Percentiles rank a stretch among this genome's conserved stretches.
Evolutionary conservation across 805 yeast species (phyloP).

Genomic region (Sungouiella thailandica): DNA sequence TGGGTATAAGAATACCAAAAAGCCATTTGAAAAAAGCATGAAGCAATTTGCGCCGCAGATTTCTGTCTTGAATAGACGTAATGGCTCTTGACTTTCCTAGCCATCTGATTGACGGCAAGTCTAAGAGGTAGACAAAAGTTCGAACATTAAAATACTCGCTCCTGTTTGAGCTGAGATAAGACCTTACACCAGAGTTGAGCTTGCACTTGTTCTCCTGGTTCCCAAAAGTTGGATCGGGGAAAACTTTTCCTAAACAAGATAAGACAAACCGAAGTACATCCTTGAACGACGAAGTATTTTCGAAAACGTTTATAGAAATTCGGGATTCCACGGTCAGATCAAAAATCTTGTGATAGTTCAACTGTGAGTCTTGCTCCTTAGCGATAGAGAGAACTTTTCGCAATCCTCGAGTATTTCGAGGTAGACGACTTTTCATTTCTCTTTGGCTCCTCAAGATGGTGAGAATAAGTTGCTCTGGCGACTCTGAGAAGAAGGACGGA

Average conservation of each 20-base stretch:
- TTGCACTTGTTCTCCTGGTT: constrained; percentile 40
- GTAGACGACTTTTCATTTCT: no score
- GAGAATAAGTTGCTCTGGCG: no score
- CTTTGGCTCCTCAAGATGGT: no score
- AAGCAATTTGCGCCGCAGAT: constrained; percentile 32
- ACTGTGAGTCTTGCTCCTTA: constrained; percentile 25
- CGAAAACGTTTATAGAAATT: constrained; percentile 19
- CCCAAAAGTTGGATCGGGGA: constrained; percentile 55
- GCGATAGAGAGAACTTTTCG: constrained; percentile 14
- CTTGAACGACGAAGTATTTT: constrained; percentile 23
- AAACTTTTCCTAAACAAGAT: constrained; percentile 39
- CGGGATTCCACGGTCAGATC: constrained; percentile 24
- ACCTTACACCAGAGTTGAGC: constrained; percentile 32
- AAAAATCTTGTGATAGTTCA: constrained; percentile 33
- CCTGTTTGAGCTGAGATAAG: constrained; percentile 32
- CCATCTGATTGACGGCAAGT: constrained; percentile 51
- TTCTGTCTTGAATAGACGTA: constrained; percentile 39
- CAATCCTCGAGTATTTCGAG: not conserved
- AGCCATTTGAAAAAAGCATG: constrained; percentile 54
- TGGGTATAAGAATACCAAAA: constrained; percentile 40
- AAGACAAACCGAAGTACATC: constrained; percentile 41
- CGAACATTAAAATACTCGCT: constrained; percentile 30
- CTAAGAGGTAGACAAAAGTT: constrained; percentile 31
- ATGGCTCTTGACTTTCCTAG: constrained; percentile 28
- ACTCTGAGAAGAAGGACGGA: no score